Evolutionary conservation across 352 stramenopile species (phyloP).

Genomic region (Globisporangium middletonii): DNA sequence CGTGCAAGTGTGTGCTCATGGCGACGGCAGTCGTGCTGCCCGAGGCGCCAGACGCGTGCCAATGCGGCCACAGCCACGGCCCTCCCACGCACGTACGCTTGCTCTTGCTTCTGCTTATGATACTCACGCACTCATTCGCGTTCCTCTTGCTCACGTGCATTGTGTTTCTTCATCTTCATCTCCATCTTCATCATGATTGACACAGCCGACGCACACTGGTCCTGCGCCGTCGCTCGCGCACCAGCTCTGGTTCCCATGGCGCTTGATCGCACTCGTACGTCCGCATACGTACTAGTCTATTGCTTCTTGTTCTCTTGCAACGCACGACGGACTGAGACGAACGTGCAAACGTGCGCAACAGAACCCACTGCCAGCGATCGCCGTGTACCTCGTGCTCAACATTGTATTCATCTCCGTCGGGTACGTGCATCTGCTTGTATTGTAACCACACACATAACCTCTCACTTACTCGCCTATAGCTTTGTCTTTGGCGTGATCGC

Average conservation of each 20-base stretch:
- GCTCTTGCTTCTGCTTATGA: not conserved
- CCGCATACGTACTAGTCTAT: not conserved
- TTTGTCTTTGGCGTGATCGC: constrained; percentile 46
- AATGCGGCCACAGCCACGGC: constrained; percentile 29
- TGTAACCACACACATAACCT: not conserved
- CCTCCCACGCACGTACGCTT: not conserved
- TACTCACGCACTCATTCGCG: not conserved
- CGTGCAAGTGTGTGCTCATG: not conserved
- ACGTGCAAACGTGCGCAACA: constrained; percentile 6
- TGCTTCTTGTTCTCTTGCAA: not conserved
- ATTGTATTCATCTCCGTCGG: constrained; percentile 50
- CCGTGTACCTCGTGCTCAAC: constrained; percentile 48
- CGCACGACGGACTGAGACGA: not conserved
- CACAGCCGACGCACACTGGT: not conserved
- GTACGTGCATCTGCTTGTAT: constrained; percentile 13
- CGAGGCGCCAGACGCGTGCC: constrained; percentile 17
- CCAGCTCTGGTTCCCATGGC: constrained; percentile 72
- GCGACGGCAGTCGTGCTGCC: constrained; percentile 16
- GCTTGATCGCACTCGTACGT: constrained; percentile 47
- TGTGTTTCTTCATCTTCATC: not conserved
- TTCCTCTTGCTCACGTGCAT: not conserved
- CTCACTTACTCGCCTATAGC: constrained; percentile 10
- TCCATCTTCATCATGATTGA: not conserved
- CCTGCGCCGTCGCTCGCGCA: constrained; percentile 31
- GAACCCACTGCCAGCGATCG: constrained; percentile 55